Evolutionary conservation across 345 rosid genomes (phyloP), one percentile per base, ranked within the genome.

Genomic region (Heritiera littoralis): DNA sequence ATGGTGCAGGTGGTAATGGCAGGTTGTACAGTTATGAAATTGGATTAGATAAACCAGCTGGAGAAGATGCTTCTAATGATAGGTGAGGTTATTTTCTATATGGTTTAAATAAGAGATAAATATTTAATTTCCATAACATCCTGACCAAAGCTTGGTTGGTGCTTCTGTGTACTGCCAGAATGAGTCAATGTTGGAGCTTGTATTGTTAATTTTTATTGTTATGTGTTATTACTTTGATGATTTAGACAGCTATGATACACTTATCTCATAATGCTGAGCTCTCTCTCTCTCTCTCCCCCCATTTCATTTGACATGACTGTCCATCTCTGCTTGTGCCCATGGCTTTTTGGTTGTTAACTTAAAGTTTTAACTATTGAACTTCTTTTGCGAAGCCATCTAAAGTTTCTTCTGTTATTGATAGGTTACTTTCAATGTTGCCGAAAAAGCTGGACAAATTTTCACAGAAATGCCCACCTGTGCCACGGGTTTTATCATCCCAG

Each of bases 381-480:
- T 40, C 43, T 40, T 40, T 15, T 15, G 14, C 58, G 10, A 48
- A 76, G 30, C 23, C 30, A 10, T 43, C 41, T 46, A 28, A 75
- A 55, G n/a, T 2, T 45, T 23, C 28, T 28, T 30, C 14, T 56
- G 54, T 68, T 55, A 56, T 73, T 66, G 4, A 40, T 81, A 90
- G 91, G 77, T 78, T 82, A 20, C 74, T 81, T 2, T 56, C 83
- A 18, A 18, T 80, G 32, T 77, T 82, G 80, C 82, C 89, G n/a
- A 87, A 87, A 79, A 88, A 87, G 55, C 88, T 81, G 23, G 89
- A 92, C 54, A 86, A 77, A 75, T 77, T 81, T 38, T 48, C 82
- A 80, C 78, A 72, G 48, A 85, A 83, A 80, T 81, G 87, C 28
- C 82, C 87, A 18, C 86, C 93, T 9, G 82, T 85, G 2, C 78